phyloP scores from a whole-genome alignment of 345 rosid genomes.

The Draba incana region DNA sequence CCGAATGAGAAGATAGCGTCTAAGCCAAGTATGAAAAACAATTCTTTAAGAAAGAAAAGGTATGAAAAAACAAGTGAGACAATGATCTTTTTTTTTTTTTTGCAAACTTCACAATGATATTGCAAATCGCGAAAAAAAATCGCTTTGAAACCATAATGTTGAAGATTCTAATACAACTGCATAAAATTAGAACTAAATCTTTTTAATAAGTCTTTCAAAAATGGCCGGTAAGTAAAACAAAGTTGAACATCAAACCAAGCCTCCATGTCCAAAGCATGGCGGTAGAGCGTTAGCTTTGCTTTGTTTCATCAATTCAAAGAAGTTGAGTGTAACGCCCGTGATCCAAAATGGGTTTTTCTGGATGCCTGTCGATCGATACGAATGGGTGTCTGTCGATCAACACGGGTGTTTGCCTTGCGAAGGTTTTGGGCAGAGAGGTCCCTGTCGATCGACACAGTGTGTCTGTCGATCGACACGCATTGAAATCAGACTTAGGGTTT shows the following conservation, averaged over 20 bases:
- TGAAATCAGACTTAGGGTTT: too few species aligned
- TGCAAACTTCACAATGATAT: background rate
- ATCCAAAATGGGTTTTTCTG: too few species aligned
- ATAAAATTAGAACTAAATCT: background rate
- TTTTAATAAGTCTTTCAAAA: background rate
- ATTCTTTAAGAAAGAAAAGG: too few species aligned
- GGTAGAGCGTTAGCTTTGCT: background rate
- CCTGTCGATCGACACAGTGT: too few species aligned
- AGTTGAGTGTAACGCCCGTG: too few species aligned
- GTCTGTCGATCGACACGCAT: too few species aligned
- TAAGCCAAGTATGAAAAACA: background rate
- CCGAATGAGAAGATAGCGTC: background rate
- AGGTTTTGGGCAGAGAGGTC: too few species aligned
- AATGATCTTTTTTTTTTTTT: background rate
- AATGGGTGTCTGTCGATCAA: too few species aligned
- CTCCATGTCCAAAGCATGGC: background rate
- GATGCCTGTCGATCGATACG: too few species aligned
- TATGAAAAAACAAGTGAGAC: background rate
- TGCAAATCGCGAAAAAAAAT: background rate
- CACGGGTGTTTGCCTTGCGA: too few species aligned
- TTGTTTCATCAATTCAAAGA: background rate
- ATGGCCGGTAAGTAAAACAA: background rate
- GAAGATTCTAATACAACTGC: background rate
- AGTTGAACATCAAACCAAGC: background rate
- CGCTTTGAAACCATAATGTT: conserved; percentile 1